Conservation (phyloP, 1,284 basidiomycete species). For the Cutaneotrichosporon cavernicola region DNA sequence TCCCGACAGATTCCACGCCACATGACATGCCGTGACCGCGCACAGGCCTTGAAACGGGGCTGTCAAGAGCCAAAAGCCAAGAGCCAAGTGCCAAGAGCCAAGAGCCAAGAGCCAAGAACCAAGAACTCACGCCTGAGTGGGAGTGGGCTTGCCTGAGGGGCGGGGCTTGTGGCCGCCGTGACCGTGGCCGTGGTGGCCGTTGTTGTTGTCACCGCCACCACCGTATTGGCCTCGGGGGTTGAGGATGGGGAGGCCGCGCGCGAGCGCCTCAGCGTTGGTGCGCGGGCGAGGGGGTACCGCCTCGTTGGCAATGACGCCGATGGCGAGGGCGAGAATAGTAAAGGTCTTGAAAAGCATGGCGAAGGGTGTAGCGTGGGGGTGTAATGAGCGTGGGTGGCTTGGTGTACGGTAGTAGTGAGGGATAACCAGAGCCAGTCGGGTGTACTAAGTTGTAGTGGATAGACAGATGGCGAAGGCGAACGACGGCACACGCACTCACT, state of each 20-base stretch:
- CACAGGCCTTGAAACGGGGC: too few species aligned
- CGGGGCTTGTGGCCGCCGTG: not conserved
- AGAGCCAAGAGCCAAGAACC: too few species aligned
- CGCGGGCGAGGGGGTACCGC: not conserved
- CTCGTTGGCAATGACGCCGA: constrained; percentile 4
- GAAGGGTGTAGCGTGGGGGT: not conserved
- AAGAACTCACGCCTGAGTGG: constrained; percentile 8
- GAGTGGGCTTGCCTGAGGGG: constrained; percentile 1
- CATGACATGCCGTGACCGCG: not conserved
- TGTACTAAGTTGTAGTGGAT: not conserved
- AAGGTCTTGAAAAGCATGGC: not conserved
- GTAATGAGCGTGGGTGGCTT: constrained; percentile 2
- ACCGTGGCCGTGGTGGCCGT: too few species aligned
- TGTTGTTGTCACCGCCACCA: not conserved
- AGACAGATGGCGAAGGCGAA: constrained; percentile 4
- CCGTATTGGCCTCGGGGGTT: not conserved
- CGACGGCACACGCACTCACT: not conserved
- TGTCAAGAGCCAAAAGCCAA: too few species aligned
- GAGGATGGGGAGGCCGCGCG: not conserved
- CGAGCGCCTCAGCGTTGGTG: constrained; percentile 8
- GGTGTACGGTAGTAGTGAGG: not conserved
- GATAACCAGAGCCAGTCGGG: not conserved
- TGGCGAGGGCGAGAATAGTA: not conserved
- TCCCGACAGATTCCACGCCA: not conserved
- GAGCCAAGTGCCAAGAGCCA: too few species aligned